Evolutionary conservation across 2,329 filamentous ascomycete genomes (phyloP).

Genomic region (Rhinocladiella similis): DNA sequence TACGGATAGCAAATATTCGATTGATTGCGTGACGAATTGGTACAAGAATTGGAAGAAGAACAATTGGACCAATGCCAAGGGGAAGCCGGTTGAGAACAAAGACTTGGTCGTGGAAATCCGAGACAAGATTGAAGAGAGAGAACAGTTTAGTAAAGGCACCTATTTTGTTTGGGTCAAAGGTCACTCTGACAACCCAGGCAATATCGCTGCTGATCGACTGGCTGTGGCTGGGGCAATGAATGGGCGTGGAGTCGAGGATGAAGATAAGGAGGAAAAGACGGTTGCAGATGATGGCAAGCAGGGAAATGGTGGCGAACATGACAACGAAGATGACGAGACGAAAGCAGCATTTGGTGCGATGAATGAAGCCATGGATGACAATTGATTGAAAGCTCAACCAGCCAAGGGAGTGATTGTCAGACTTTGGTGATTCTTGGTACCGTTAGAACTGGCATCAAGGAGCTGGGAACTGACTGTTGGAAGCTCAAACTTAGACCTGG

Average conservation of each 20-base stretch:
- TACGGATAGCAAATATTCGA: slow-evolving; percentile 88
- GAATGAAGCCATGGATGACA: not conserved
- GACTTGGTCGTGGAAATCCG: slow-evolving; percentile 78
- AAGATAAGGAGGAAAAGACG: slow-evolving; percentile 26
- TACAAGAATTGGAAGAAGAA: slow-evolving; percentile 73
- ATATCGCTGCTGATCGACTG: slow-evolving; percentile 75
- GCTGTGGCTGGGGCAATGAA: slow-evolving; percentile 66
- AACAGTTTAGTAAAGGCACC: slow-evolving; percentile 60
- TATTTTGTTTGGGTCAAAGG: slow-evolving; percentile 89
- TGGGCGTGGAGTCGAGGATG: slow-evolving; percentile 35
- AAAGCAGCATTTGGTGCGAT: not conserved
- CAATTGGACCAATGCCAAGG: slow-evolving; percentile 72
- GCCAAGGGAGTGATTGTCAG: too few relatives aligned
- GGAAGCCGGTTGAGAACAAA: slow-evolving; percentile 77
- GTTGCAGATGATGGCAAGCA: slow-evolving; percentile 17
- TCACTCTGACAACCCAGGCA: slow-evolving; percentile 71
- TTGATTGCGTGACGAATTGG: slow-evolving; percentile 87
- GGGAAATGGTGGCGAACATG: not conserved
- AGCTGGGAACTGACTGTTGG: too few relatives aligned
- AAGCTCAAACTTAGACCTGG: too few relatives aligned
- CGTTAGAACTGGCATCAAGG: too few relatives aligned
- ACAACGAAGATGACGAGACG: not conserved
- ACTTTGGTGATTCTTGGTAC: too few relatives aligned
- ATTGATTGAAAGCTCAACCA: too few relatives aligned
- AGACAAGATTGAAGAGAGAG: slow-evolving; percentile 68